Conservation (phyloP, 108 stramenopile species). For the Aurantiochytrium sp. region DNA sequence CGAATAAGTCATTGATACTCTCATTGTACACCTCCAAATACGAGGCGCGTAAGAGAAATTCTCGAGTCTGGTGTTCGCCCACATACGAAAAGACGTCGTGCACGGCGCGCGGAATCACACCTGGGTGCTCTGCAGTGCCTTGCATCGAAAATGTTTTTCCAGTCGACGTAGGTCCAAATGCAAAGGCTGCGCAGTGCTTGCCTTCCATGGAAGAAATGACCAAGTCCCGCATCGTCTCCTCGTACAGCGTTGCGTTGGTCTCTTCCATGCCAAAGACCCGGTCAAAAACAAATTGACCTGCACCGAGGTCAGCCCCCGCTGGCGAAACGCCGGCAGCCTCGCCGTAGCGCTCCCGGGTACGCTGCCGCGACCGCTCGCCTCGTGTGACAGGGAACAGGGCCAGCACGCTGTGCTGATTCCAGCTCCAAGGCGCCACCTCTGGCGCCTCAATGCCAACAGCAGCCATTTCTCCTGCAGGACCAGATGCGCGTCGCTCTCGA, state of each 20-base stretch:
- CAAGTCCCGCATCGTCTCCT: background rate
- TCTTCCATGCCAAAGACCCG: background rate
- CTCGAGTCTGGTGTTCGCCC: constrained; percentile 1
- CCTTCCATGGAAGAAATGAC: background rate
- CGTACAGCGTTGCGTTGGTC: background rate
- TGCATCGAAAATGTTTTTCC: constrained; percentile 21
- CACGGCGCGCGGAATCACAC: constrained; percentile 50
- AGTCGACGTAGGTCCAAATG: background rate
- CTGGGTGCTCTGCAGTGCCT: constrained; percentile 28
- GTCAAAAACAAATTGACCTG: background rate
- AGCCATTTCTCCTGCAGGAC: background rate
- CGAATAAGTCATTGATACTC: constrained; percentile 26
- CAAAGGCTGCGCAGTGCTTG: background rate
- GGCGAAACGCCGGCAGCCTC: background rate
- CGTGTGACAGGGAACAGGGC: background rate
- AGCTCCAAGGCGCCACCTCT: background rate
- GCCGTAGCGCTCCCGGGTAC: background rate
- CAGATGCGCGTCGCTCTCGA: background rate
- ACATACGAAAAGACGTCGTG: constrained; percentile 46
- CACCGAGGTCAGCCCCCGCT: background rate
- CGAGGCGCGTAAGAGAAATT: constrained; percentile 28
- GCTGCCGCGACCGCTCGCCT: background rate
- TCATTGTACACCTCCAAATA: constrained; percentile 46
- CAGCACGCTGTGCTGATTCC: background rate
- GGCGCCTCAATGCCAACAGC: background rate